Conservation (phyloP, 306 rosid species). For the Heteromeles arbutifolia region DNA sequence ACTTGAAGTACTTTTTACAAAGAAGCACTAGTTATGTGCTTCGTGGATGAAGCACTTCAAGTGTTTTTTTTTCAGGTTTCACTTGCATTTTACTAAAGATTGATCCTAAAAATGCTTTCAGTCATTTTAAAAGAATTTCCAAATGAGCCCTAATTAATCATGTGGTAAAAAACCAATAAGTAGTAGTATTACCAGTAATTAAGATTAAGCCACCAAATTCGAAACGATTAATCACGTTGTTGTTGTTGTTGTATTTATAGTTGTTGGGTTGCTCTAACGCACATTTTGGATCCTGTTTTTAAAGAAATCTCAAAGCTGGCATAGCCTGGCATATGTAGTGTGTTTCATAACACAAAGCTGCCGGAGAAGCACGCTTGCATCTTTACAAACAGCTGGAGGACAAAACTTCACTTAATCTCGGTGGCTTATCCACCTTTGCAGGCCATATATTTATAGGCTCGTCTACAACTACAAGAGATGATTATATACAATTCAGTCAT, state of each 20-base stretch:
- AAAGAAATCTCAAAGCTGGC: neutral
- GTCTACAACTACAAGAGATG: neutral
- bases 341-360: neutral
- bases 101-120: no score
- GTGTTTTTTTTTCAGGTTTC: no score
- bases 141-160: no score
- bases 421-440: neutral
- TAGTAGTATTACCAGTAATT: no score
- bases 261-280: neutral
- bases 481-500: no score
- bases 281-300: neutral
- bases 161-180: no score
- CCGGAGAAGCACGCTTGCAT: neutral
- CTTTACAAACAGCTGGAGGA: neutral
- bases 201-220: neutral
- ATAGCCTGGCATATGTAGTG: neutral
- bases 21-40: no score
- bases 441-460: neutral
- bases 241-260: neutral
- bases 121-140: no score
- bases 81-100: no score
- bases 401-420: conserved; percentile 5
- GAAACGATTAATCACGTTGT: neutral
- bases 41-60: no score
- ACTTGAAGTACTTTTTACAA: no score